Percentiles rank a stretch among this genome's conserved stretches.
Evolutionary conservation across 1,139 yeast genomes (phyloP).

Genomic region (Yamadazyma friedrichii): DNA sequence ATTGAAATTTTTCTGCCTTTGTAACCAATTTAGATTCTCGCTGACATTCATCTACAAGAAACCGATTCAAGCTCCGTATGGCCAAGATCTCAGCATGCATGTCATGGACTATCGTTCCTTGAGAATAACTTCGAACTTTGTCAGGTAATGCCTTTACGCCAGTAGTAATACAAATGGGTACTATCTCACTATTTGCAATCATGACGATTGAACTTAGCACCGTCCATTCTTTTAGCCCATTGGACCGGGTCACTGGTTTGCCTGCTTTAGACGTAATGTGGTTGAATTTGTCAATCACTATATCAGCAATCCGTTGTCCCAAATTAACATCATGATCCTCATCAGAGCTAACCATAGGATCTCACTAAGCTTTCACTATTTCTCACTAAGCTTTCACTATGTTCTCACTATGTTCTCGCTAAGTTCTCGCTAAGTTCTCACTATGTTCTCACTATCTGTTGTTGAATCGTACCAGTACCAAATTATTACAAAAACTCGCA

Average conservation of each 20-base stretch:
- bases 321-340: slow-evolving; percentile 2
- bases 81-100: slow-evolving; percentile 85
- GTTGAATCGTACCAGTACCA: slow-evolving; percentile 1
- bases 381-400: too few relatives aligned
- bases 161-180: slow-evolving; percentile 60
- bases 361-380: too few relatives aligned
- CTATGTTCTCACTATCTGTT: too few relatives aligned
- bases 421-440: too few relatives aligned
- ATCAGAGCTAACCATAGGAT: too few relatives aligned
- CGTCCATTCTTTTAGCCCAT: slow-evolving; percentile 65
- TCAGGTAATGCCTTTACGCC: slow-evolving; percentile 83
- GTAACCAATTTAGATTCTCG: slow-evolving; percentile 7
- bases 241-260: slow-evolving; percentile 14
- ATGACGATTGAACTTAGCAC: slow-evolving; percentile 75
- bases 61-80: slow-evolving; percentile 63
- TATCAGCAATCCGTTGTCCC: slow-evolving; percentile 12
- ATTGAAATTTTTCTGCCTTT: slow-evolving; percentile 17
- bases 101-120: slow-evolving; percentile 75
- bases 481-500: neutral
- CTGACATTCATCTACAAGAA: slow-evolving; percentile 14
- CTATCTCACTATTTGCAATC: slow-evolving; percentile 19
- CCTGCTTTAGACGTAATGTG: slow-evolving; percentile 11
- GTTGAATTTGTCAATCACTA: slow-evolving; percentile 10
- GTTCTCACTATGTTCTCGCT: too few relatives aligned
- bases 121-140: slow-evolving; percentile 32